Percentiles rank a stretch among this genome's conserved stretches.
phyloP scores from a whole-genome alignment of 2,329 filamentous ascomycete species.

The Neophaeococcomyces mojaviensis region DNA sequence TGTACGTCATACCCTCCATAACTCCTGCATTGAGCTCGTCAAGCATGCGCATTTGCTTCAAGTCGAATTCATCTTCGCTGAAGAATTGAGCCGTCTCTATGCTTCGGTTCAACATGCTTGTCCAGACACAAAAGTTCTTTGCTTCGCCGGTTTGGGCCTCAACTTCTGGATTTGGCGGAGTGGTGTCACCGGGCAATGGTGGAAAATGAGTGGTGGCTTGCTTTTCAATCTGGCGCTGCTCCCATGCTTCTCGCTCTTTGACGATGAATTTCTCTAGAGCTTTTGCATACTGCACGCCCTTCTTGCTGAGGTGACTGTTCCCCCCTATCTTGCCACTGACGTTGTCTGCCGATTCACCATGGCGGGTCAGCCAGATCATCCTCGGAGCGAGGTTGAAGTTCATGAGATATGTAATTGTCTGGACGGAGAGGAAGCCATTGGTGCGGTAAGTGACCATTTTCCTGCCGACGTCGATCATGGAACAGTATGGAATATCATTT shows the following conservation, averaged over 20 bases:
- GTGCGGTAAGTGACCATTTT: slow-evolving; percentile 89
- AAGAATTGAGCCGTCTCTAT: slow-evolving; percentile 85
- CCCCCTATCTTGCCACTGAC: slow-evolving; percentile 81
- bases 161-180: slow-evolving; percentile 85
- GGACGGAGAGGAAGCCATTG: slow-evolving; percentile 82
- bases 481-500: slow-evolving; percentile 87
- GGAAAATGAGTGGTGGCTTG: slow-evolving; percentile 72
- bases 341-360: slow-evolving; percentile 88
- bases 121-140: slow-evolving; percentile 96
- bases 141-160: slow-evolving; percentile 47
- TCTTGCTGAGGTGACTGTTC: slow-evolving; percentile 73
- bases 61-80: slow-evolving; percentile 90
- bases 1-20: slow-evolving; percentile 93
- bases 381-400: slow-evolving; percentile 94
- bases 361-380: slow-evolving; percentile 96
- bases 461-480: slow-evolving; percentile 94
- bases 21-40: slow-evolving; percentile 90
- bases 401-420: slow-evolving; percentile 87
- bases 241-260: slow-evolving; percentile 71
- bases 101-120: slow-evolving; percentile 87
- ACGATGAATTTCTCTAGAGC: slow-evolving; percentile 80
- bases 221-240: slow-evolving; percentile 72
- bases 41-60: slow-evolving; percentile 96
- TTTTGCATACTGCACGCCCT: slow-evolving; percentile 70
- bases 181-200: slow-evolving; percentile 83